Conservation (phyloP, 2,329 filamentous ascomycete species). For the Stemphylium vesicarium region DNA sequence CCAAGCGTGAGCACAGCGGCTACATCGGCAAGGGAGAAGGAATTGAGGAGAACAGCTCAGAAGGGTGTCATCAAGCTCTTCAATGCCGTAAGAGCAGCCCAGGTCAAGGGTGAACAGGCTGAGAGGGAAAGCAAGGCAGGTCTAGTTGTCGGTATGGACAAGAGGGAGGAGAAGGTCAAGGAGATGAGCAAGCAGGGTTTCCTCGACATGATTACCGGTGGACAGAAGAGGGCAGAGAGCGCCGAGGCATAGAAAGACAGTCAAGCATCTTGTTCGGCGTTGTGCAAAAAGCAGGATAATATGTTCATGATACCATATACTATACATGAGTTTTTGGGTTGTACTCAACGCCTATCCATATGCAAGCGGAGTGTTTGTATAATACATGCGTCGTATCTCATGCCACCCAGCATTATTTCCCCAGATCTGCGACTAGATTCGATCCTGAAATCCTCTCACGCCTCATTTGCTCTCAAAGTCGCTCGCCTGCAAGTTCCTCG, state of each 20-base stretch:
- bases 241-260: conserved; percentile 13
- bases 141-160: conserved; percentile 77
- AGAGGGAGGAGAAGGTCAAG: conserved; percentile 85
- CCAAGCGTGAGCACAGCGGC: conserved; percentile 55
- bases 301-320: conserved; percentile 22
- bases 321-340: conserved; percentile 14
- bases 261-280: neutral
- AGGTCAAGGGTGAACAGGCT: conserved; percentile 84
- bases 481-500: conserved; percentile 91
- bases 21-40: conserved; percentile 74
- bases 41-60: conserved; percentile 85
- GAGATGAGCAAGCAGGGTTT: conserved; percentile 99
- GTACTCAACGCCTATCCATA: conserved; percentile 12
- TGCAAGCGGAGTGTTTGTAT: conserved; percentile 24
- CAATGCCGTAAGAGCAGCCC: conserved; percentile 90
- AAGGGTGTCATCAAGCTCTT: conserved; percentile 95
- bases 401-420: neutral
- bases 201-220: conserved; percentile 79
- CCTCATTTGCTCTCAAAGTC: conserved; percentile 66
- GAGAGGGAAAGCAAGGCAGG: conserved; percentile 71
- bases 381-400: conserved; percentile 15
- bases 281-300: conserved; percentile 2
- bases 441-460: neutral
- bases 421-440: no score
- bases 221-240: conserved; percentile 52